A percentile compares a stretch with the other conserved stretches of the same genome.
Conservation (phyloP, 2,329 filamentous ascomycete species). For the Venturiaceae sp. region DNA sequence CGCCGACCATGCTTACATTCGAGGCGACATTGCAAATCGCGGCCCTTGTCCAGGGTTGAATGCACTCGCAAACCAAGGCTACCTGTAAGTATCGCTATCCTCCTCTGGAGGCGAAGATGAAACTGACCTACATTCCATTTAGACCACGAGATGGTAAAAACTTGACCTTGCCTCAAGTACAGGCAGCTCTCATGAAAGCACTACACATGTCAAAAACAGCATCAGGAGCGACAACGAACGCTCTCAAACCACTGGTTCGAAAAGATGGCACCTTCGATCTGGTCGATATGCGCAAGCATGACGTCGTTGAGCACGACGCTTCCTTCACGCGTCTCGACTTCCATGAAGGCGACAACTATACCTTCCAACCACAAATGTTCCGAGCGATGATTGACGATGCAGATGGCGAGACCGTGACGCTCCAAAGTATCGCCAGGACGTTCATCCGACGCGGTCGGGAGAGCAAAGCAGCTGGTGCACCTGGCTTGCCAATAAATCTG, state of each 20-base stretch:
- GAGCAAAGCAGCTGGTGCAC: conserved; percentile 10
- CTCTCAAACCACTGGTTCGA: conserved; percentile 14
- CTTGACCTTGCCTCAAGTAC: conserved; percentile 19
- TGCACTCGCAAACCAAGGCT: conserved; percentile 21
- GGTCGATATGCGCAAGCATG: conserved; percentile 21
- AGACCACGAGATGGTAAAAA: conserved; percentile 20
- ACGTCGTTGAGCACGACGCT: conserved; percentile 24
- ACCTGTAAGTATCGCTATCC: conserved; percentile 13
- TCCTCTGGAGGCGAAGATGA: background rate
- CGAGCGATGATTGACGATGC: conserved; percentile 14
- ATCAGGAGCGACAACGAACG: conserved; percentile 17
- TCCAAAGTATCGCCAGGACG: conserved; percentile 8
- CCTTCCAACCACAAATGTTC: conserved; percentile 16
- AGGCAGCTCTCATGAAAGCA: conserved; percentile 17
- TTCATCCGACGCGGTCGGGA: conserved; percentile 7
- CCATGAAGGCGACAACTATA: conserved; percentile 17
- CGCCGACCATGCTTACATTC: conserved; percentile 8
- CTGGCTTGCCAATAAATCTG: conserved; percentile 15
- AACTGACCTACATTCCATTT: background rate
- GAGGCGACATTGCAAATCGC: conserved; percentile 10
- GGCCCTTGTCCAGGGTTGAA: conserved; percentile 23
- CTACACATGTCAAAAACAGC: conserved; percentile 15
- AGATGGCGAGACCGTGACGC: conserved; percentile 12
- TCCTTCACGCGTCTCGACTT: conserved; percentile 18
- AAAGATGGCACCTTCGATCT: conserved; percentile 11